Evolutionary conservation across 2,329 filamentous ascomycete genomes (phyloP), one percentile per base, ranked within the genome.

Genomic region (Hypoxylon sp.): DNA sequence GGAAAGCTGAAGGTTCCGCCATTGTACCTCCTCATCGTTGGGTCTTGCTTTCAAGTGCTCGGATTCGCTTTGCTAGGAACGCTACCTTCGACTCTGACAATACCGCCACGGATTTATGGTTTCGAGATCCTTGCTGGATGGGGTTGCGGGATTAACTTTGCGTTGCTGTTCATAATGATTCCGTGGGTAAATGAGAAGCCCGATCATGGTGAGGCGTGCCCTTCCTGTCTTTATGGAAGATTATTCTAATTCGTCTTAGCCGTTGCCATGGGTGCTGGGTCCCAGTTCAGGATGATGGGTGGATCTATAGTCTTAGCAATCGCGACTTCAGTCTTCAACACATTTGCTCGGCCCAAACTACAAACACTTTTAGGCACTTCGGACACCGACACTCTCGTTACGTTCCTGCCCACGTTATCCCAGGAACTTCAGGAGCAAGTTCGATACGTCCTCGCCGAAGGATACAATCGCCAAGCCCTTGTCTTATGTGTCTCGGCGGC

Each of bases 211-310:
- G 49, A 58, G 70, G 50, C 5, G 5, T 33, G 4, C 3, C 7
- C 8, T 5, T n/a, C n/a, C n/a, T 6, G 6, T 32, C 2, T 20
- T 4, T 3, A 3, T 33, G 28, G 11, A 4, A 11, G 8, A n/a
- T 45, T 6, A 4, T 18, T 14, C 46, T 49, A 22, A 49, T 22
- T 32, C 30, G 3, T 3, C 14, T 53, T n/a, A 73, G 71, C 69
- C 20, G 68, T 70, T n/a, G 70, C 48, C 0, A 58, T 73, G 52
- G 71, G 65, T 2, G 57, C 70, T 0, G 70, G 58, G 2, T 30
- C 51, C 1, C 71, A 73, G 38, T 69, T 71, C n/a, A 57, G 70
- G 14, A 62, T 67, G n/a, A 72, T 73, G 36, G 71, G 71, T 1
- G 52, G 71, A 11, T 18, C 65, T 1, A 58, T 72, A 1, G 52